Percentiles rank a stretch among this genome's conserved stretches.
Conservation (phyloP, 305 asterid genomes). For the Caryopteris hybrid region DNA sequence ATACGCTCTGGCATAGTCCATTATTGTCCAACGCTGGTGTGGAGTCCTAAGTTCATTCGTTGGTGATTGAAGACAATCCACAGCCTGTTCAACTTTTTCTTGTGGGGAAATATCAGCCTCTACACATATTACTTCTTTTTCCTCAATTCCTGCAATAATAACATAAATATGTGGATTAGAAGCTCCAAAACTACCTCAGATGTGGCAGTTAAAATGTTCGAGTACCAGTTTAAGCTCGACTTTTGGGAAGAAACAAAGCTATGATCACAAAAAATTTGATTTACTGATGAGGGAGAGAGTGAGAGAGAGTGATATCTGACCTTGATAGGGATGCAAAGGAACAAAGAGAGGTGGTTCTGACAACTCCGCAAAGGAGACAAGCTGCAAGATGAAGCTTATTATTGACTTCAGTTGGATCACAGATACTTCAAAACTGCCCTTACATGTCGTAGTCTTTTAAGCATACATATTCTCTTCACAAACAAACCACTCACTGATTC, state of each 20-base stretch:
- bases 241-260: no score
- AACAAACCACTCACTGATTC: no score
- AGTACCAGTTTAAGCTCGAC: no score
- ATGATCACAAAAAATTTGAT: neutral
- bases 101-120: slow-evolving; percentile 41
- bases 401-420: no score
- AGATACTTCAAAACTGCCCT: no score
- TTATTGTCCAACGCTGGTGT: slow-evolving; percentile 57
- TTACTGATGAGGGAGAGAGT: neutral
- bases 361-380: slow-evolving; percentile 68
- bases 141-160: slow-evolving; percentile 36
- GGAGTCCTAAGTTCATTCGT: no score
- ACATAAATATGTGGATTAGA: neutral
- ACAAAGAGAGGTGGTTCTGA: slow-evolving; percentile 73
- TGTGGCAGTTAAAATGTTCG: no score
- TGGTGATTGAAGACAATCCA: slow-evolving; percentile 28
- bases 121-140: slow-evolving; percentile 38
- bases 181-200: no score
- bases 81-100: slow-evolving; percentile 48
- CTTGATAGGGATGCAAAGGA: slow-evolving; percentile 67
- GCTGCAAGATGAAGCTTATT: slow-evolving; percentile 41
- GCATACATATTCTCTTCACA: no score
- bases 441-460: no score
- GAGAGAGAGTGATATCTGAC: slow-evolving; percentile 15
- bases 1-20: slow-evolving; percentile 72